Base-by-base conservation (phyloP, 768 basidiomycete genomes). In the Leccinum longicurvipes region DNA sequence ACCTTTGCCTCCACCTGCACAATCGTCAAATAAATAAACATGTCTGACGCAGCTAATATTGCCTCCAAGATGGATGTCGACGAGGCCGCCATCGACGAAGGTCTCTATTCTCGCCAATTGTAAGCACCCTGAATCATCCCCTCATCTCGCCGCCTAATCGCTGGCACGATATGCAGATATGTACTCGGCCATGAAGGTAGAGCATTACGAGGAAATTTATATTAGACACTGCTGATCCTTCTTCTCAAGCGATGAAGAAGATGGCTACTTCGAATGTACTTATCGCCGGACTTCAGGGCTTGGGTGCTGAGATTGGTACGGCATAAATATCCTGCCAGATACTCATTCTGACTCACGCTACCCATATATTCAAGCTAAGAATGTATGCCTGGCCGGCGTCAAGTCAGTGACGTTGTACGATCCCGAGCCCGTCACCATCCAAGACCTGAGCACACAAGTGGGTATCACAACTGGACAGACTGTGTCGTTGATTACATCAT, bases 261-360 rank as follows among this genome's bases (percentile, higher is more conserved):
- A 98, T 99, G 97, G 96, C 97, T 7, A 79, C 83, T 15, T 98
- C 95, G 34, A 97, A 97, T 68, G 89, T 98, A 41, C 82, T 99
- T 59, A 85, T 99, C 60, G 86, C 97, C 46, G 97, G 97, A 10
- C 74, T 93, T 67, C 87, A 89, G 55, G 97, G 97, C 52, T 74
- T 99, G 55, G 96, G 97, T 45, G 91, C 91, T 55, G 97, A 99
- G 74, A 97, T 98, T 66, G 96, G 95, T 86, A 75, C 57, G 75
- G 56, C 23, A 25, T 25, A 25, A 32, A 46, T 51, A 36, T 34
- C 42, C 23, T 59, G 47, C 27, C 6, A 51, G 51, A 49, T 21
- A 32, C 23, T 59, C 29, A 46, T 42, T 11, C 60, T 65, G 32
- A 67, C 51, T 46, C 21, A 24, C 2, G 5, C 19, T 6, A 32